A percentile compares a stretch with the other conserved stretches of the same genome.
These are phyloP conservation scores for Crithidia sp. DNA, from an alignment of 208 protist species.

Conservation along the genomic window DNA sequence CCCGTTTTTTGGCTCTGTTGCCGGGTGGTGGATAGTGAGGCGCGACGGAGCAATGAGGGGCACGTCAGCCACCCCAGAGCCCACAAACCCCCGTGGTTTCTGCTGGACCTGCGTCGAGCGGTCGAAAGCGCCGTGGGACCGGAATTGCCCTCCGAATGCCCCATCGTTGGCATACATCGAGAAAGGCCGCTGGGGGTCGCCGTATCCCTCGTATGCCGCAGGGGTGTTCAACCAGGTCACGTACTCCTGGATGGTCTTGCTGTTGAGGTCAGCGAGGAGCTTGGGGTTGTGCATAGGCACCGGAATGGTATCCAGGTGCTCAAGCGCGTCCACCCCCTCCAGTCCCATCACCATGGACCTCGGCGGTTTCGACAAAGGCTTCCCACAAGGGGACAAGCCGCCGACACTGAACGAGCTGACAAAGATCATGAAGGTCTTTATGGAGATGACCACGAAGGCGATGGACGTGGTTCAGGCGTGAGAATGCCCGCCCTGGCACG, in stretches of 20 bases:
- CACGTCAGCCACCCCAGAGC: not conserved
- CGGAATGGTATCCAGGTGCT: conserved; percentile 2
- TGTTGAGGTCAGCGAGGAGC: not conserved
- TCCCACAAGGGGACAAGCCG: not conserved
- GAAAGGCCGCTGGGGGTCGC: not conserved
- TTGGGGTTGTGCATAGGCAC: not conserved
- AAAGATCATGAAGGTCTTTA: not conserved
- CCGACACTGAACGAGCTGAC: not conserved
- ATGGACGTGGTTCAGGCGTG: not conserved
- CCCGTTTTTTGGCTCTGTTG: not conserved
- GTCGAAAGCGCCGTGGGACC: not conserved
- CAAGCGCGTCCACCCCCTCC: not conserved
- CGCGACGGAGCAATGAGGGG: not conserved
- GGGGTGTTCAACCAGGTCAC: not conserved
- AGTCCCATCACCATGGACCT: not conserved
- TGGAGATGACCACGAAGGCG: not conserved
- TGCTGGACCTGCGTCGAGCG: not conserved
- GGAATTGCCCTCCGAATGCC: not conserved
- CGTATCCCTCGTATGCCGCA: not conserved
- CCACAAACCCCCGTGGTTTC: not conserved
- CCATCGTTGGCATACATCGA: not conserved
- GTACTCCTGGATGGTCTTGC: not conserved
- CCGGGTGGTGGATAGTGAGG: not conserved
- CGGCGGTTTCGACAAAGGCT: not conserved
- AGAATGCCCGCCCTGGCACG: not conserved